Percentiles rank a stretch among this genome's conserved stretches.
phyloP scores from a whole-genome alignment of 2,329 filamentous ascomycete species.

The Fusarium succisae region DNA sequence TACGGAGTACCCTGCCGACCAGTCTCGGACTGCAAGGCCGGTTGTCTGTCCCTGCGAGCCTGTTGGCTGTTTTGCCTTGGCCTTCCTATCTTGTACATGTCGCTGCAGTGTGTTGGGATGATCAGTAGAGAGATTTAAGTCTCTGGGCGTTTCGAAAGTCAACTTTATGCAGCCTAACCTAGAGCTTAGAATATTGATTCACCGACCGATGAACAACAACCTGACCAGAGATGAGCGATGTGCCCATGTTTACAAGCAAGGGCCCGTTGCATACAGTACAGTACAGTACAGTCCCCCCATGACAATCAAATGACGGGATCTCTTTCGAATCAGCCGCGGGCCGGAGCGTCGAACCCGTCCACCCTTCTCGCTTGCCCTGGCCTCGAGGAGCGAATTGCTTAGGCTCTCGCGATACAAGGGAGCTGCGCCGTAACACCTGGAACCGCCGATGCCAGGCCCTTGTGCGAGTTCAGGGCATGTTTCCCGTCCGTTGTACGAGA shows the following conservation, averaged over 20 bases:
- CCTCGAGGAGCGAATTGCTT: conserved; percentile 40
- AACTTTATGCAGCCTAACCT: conserved; percentile 11
- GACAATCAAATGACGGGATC: conserved; percentile 19
- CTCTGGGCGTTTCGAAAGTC: not conserved
- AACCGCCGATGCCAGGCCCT: conserved; percentile 17
- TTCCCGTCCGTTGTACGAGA: conserved; percentile 8
- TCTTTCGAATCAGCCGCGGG: conserved; percentile 21
- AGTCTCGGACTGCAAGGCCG: conserved; percentile 13
- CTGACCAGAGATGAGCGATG: not conserved
- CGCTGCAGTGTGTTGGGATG: not conserved
- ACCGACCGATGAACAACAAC: not conserved
- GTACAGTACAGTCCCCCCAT: not conserved
- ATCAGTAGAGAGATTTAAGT: not conserved
- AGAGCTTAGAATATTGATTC: conserved; percentile 2
- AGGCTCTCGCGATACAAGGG: conserved; percentile 17
- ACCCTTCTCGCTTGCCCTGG: conserved; percentile 39
- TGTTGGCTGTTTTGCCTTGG: conserved; percentile 20
- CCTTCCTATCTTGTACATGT: conserved; percentile 26
- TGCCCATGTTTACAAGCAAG: not conserved
- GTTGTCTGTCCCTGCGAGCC: not conserved
- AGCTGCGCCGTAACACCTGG: conserved; percentile 32
- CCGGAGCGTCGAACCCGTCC: conserved; percentile 32
- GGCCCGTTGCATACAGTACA: conserved; percentile 14
- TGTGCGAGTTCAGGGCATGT: conserved; percentile 11
- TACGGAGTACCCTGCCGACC: conserved; percentile 22